Base-by-base conservation (phyloP, 164 flowering plant species). In the Sedum album region DNA sequence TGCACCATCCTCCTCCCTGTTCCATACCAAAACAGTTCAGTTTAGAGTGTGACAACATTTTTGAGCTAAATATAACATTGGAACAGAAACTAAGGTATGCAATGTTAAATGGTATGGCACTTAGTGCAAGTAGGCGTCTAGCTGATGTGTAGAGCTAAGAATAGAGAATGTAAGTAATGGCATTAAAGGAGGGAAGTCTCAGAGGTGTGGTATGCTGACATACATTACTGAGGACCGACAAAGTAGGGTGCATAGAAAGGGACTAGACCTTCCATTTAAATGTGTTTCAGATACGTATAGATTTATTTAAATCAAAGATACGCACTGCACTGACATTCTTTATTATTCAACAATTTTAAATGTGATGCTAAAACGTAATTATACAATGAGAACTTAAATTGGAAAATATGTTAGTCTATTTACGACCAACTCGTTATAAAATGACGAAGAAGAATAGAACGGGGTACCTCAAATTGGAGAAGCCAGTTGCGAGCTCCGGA, bases 1-100 rank as follows among this genome's bases (percentile, higher is more conserved):
- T 86, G 71, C 99, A 94, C 99, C 99, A 94, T 39, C 94, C 99
- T 49, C 99, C 99, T 31, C 99, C 99, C 99, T 94, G 35, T 31
- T 39, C 23, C 23, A 64, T 64, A 5, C 39, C 23, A 31, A 31
- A 62, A 63, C 14, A 33, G 7, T 31, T 33, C n/a, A 62, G 2
- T 31, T 25, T 0, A 15, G 48, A 15, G 48, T 44, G 48, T 13
- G 48, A 44, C 5, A 11, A 18, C 48, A 44, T 18, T 13, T 44
- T 17, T 44, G 48, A 44, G 17, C 15, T 4, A 44, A 18, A 3
- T 35, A 35, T 35, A 3, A 3, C 3, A 3, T 35, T 35, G 3
- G 38, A 35, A 7, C 38, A 3, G 7, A 3, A 3, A 35, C 38
- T 35, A 35, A 35, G 7, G 5, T 35, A 35, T 35, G 38, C n/a